Conservation (phyloP, 192 early-diverging fungal genomes). For the Coemansia reversa region DNA sequence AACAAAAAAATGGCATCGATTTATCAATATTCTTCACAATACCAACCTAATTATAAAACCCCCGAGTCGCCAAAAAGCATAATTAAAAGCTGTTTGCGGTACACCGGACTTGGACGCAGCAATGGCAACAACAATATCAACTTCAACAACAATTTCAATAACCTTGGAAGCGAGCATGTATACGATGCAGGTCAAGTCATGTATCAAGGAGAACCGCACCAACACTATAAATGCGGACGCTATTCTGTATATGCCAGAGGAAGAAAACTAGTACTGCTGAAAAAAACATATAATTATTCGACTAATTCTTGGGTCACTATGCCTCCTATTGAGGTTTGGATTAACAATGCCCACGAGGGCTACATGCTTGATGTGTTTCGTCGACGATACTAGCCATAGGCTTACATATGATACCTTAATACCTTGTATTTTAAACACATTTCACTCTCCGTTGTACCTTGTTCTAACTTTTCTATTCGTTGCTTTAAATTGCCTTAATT, state of each 20-base stretch:
- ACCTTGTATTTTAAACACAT: neutral
- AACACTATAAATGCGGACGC: neutral
- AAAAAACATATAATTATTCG: neutral
- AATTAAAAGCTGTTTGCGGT: too few relatives aligned
- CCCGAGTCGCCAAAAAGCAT: too few relatives aligned
- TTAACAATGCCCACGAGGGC: neutral
- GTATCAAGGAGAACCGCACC: neutral
- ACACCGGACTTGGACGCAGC: too few relatives aligned
- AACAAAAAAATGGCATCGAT: too few relatives aligned
- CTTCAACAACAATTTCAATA: too few relatives aligned
- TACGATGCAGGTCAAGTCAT: neutral
- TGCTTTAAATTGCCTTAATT: too few relatives aligned
- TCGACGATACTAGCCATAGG: too few relatives aligned
- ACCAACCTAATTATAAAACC: too few relatives aligned
- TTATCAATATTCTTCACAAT: too few relatives aligned
- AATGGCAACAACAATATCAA: too few relatives aligned
- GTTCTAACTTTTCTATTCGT: neutral
- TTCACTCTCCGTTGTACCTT: neutral
- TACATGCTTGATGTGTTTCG: neutral
- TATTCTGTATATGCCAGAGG: constrained; percentile 1
- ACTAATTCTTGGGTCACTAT: neutral
- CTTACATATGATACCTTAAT: too few relatives aligned
- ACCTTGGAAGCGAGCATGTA: neutral
- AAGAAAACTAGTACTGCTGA: neutral
- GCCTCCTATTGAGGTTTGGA: constrained; percentile 1